Percentiles rank a stretch among this genome's conserved stretches.
These are phyloP conservation scores for Wickerhamiella kurtzmanii DNA, from an alignment of 805 yeast genomes.

Conservation along the genomic window DNA sequence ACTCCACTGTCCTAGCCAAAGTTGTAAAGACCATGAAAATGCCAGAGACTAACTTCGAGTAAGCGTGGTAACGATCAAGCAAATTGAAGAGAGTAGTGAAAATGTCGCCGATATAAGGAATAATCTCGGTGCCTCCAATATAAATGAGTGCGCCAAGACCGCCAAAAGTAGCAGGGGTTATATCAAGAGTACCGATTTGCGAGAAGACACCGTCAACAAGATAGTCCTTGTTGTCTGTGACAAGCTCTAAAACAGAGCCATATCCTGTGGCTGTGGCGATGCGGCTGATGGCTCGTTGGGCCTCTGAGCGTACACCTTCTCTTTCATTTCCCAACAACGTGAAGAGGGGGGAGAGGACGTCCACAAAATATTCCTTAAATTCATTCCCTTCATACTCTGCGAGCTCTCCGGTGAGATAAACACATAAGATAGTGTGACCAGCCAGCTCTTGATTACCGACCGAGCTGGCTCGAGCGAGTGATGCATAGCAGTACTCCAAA, in stretches of 20 bases:
- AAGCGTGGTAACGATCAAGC: constrained; percentile 77
- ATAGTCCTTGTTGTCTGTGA: constrained; percentile 64
- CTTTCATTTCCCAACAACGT: constrained; percentile 53
- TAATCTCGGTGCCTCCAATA: constrained; percentile 53
- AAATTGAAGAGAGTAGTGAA: constrained; percentile 60
- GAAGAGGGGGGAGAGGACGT: constrained; percentile 56
- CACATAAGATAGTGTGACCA: constrained; percentile 10
- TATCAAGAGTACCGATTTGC: constrained; percentile 51
- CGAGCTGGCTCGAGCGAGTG: background rate
- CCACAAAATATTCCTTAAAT: constrained; percentile 49
- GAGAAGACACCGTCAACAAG: constrained; percentile 65
- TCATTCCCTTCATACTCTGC: constrained; percentile 17
- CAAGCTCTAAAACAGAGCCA: constrained; percentile 38
- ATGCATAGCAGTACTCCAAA: background rate
- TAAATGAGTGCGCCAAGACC: constrained; percentile 56
- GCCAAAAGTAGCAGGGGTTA: constrained; percentile 61
- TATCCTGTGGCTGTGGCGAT: constrained; percentile 40
- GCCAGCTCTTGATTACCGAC: background rate
- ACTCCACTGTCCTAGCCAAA: constrained; percentile 8
- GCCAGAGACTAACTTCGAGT: constrained; percentile 54
- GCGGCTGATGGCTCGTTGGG: constrained; percentile 39
- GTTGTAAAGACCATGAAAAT: constrained; percentile 50
- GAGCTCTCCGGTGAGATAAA: constrained; percentile 14
- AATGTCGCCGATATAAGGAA: constrained; percentile 58
- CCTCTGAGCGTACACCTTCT: constrained; percentile 33